Percentiles rank a stretch among this genome's conserved stretches.
These are phyloP conservation scores for Huntiella decipiens DNA, from an alignment of 2,329 filamentous ascomycete genomes.

Conservation along the genomic window DNA sequence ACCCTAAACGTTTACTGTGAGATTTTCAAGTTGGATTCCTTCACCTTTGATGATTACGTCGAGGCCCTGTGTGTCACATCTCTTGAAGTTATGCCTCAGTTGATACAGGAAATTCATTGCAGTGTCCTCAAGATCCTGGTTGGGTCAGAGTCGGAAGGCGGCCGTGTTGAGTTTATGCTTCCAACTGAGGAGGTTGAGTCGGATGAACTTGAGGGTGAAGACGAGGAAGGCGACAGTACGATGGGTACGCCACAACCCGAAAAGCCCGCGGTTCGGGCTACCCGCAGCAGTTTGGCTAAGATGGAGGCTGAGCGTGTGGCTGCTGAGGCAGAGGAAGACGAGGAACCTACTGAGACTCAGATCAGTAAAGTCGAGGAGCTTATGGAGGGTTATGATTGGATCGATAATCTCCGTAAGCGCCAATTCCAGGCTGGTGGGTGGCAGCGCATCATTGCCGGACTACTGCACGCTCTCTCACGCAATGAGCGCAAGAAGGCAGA, in stretches of 20 bases:
- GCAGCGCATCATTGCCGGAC: slow-evolving; percentile 73
- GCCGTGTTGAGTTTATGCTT: slow-evolving; percentile 59
- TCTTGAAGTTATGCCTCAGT: slow-evolving; percentile 55
- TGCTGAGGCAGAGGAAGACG: slow-evolving; percentile 35
- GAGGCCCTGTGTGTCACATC: slow-evolving; percentile 68
- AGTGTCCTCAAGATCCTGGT: slow-evolving; percentile 76
- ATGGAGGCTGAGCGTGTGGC: slow-evolving; percentile 52
- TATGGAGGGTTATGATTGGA: slow-evolving; percentile 59
- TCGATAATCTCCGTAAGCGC: slow-evolving; percentile 62
- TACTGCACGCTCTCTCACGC: slow-evolving; percentile 70
- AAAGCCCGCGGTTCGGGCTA: slow-evolving; percentile 50
- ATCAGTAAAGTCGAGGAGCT: slow-evolving; percentile 59
- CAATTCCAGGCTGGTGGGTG: slow-evolving; percentile 80
- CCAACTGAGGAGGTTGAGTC: slow-evolving; percentile 57
- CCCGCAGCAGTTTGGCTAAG: slow-evolving; percentile 70
- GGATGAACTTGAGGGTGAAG: slow-evolving; percentile 40
- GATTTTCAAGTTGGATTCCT: slow-evolving; percentile 83
- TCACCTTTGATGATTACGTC: slow-evolving; percentile 91
- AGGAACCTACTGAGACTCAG: slow-evolving; percentile 27
- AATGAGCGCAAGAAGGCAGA: slow-evolving; percentile 46
- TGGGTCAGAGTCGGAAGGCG: slow-evolving; percentile 52
- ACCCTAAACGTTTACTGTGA: slow-evolving; percentile 97
- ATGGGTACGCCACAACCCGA: slow-evolving; percentile 52
- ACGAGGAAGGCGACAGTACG: slow-evolving; percentile 32
- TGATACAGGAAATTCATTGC: slow-evolving; percentile 83